Conservation (phyloP, 1,284 basidiomycete species). For the Uromyces viciae-fabae region DNA sequence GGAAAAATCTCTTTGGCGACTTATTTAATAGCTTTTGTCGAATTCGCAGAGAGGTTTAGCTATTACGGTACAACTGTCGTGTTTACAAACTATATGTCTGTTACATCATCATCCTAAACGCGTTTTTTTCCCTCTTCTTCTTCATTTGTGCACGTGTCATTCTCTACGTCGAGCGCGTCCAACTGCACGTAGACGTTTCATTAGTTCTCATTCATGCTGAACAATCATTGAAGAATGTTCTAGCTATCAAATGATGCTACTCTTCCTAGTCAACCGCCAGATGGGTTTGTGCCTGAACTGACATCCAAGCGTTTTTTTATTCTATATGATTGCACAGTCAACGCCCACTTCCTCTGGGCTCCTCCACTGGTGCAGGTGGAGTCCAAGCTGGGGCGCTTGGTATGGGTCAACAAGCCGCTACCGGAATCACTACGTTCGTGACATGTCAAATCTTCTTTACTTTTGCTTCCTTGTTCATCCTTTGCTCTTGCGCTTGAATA, state of each 20-base stretch:
- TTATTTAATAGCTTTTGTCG: slow-evolving; percentile 67
- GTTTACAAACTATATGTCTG: slow-evolving; percentile 53
- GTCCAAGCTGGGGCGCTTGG: slow-evolving; percentile 52
- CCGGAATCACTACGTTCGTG: slow-evolving; percentile 52
- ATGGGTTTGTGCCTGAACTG: not conserved
- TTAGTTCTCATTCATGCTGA: too few relatives aligned
- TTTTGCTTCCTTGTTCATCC: not conserved
- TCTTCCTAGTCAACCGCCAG: not conserved
- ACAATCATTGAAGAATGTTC: too few relatives aligned
- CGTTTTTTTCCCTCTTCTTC: not conserved
- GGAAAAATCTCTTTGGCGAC: slow-evolving; percentile 46
- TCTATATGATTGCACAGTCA: slow-evolving; percentile 46
- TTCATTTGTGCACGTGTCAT: not conserved
- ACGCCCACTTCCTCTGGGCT: slow-evolving; percentile 50
- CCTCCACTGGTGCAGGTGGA: slow-evolving; percentile 31
- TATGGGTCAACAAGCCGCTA: slow-evolving; percentile 50
- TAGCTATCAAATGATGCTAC: too few relatives aligned
- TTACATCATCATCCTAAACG: not conserved
- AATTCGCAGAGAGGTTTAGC: slow-evolving; percentile 73
- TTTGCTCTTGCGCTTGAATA: not conserved
- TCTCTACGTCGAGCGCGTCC: too few relatives aligned
- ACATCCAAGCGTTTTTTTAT: not conserved
- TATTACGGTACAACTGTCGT: slow-evolving; percentile 60
- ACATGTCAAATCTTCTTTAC: not conserved
- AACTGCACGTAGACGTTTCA: too few relatives aligned